Conservation (phyloP, 495 filamentous ascomycete genomes). For the Podospora comata region DNA sequence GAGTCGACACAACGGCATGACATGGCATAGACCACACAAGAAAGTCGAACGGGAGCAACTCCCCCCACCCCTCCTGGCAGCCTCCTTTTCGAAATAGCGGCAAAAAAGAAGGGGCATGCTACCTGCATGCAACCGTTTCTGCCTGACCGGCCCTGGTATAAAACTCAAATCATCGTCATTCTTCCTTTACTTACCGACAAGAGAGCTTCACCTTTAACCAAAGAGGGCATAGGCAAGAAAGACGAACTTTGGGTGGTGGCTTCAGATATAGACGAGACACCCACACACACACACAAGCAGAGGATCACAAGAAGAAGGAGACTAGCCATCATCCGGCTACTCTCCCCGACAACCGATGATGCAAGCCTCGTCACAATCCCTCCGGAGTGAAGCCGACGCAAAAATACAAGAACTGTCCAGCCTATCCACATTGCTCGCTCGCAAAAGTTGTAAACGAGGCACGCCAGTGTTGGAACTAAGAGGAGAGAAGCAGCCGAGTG, state of each 20-base stretch:
- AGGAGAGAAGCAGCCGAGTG: neutral
- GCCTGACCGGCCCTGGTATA: slow-evolving; percentile 28
- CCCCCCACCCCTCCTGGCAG: slow-evolving; percentile 3
- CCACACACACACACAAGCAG: too few species aligned
- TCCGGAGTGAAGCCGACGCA: slow-evolving; percentile 11
- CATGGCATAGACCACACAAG: slow-evolving; percentile 16
- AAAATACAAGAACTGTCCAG: neutral
- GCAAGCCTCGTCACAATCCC: slow-evolving; percentile 26
- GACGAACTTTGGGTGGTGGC: neutral
- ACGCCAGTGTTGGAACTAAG: neutral
- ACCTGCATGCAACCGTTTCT: slow-evolving; percentile 31
- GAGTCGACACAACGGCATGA: slow-evolving; percentile 16
- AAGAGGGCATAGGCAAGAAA: neutral
- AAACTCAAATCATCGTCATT: slow-evolving; percentile 17
- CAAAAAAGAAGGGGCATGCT: slow-evolving; percentile 18
- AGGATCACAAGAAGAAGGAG: neutral
- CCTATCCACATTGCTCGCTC: neutral
- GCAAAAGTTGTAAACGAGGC: neutral
- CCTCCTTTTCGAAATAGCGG: slow-evolving; percentile 13
- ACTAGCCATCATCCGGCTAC: slow-evolving; percentile 4
- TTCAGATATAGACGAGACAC: neutral
- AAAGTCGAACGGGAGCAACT: neutral
- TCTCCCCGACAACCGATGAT: slow-evolving; percentile 11
- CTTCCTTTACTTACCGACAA: slow-evolving; percentile 11
- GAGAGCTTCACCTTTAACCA: neutral